Percentiles rank a stretch among this genome's conserved stretches.
These are phyloP conservation scores for Talaromyces sp. DNA, from an alignment of 2,329 filamentous ascomycete species.

Conservation along the genomic window DNA sequence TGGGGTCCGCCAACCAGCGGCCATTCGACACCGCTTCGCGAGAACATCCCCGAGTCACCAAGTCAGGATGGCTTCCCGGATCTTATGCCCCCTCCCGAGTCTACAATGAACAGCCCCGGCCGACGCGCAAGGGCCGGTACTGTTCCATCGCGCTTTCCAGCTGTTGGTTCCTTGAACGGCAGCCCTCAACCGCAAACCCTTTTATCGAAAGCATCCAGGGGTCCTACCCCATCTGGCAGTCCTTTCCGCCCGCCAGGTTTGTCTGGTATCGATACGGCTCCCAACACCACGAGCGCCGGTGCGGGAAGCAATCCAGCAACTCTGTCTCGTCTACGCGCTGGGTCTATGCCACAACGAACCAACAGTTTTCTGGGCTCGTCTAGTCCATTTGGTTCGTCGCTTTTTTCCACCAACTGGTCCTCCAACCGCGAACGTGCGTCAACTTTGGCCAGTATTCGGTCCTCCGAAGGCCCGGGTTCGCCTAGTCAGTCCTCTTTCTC, in stretches of 20 bases:
- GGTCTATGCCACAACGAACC: constrained; percentile 87
- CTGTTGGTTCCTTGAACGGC: constrained; percentile 60
- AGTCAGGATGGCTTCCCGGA: constrained; percentile 90
- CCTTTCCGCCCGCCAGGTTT: constrained; percentile 68
- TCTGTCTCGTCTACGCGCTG: constrained; percentile 80
- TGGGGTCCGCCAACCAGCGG: constrained; percentile 97
- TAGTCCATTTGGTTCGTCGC: constrained; percentile 76
- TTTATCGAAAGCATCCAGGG: constrained; percentile 71
- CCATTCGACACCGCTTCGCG: constrained; percentile 90
- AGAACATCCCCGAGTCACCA: constrained; percentile 95
- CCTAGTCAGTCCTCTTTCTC: constrained; percentile 83
- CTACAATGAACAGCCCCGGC: constrained; percentile 59
- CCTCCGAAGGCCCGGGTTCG: constrained; percentile 79
- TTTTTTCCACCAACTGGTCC: constrained; percentile 85
- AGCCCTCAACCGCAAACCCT: constrained; percentile 54
- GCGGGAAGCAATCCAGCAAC: constrained; percentile 62
- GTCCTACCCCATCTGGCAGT: constrained; percentile 76
- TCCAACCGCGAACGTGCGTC: constrained; percentile 75
- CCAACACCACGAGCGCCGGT: constrained; percentile 38
- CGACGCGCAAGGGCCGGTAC: constrained; percentile 88
- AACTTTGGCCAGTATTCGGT: constrained; percentile 85
- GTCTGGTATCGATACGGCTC: constrained; percentile 37
- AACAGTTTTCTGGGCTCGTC: constrained; percentile 56
- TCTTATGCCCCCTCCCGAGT: constrained; percentile 67
- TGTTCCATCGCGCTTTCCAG: constrained; percentile 89